Conservation (phyloP, 2,329 filamentous ascomycete species). For the Arthrinium phaeospermum region DNA sequence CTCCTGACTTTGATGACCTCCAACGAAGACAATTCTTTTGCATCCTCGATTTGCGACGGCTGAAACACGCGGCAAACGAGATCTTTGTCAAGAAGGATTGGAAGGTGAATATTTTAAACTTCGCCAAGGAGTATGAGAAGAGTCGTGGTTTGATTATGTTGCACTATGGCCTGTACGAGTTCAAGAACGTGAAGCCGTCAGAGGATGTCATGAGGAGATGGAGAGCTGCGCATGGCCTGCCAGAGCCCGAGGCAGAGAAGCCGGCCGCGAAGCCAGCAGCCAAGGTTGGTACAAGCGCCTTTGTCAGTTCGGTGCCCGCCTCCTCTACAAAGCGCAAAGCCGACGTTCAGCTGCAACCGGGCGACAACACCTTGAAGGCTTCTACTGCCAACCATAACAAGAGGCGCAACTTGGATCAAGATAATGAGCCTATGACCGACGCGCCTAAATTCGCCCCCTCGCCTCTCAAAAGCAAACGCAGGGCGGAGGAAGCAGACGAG, state of each 20-base stretch:
- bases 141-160: constrained; percentile 66
- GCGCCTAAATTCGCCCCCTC: constrained; percentile 40
- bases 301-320: constrained; percentile 40
- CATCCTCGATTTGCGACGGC: constrained; percentile 64
- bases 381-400: constrained; percentile 51
- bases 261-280: constrained; percentile 34
- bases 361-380: constrained; percentile 42
- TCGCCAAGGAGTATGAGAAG: constrained; percentile 69
- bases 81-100: constrained; percentile 66
- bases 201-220: constrained; percentile 63
- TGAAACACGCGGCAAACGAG: constrained; percentile 67
- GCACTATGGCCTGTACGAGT: constrained; percentile 67
- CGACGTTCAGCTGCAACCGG: constrained; percentile 52
- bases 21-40: constrained; percentile 68
- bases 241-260: constrained; percentile 53
- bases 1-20: constrained; percentile 61
- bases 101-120: constrained; percentile 67
- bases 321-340: constrained; percentile 60
- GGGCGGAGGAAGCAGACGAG: constrained; percentile 46
- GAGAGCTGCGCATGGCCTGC: constrained; percentile 61
- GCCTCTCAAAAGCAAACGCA: constrained; percentile 58
- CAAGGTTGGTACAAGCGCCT: constrained; percentile 37
- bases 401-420: constrained; percentile 48
- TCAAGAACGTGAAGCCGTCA: constrained; percentile 66
- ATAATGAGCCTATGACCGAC: constrained; percentile 43